A percentile compares a stretch with the other conserved stretches of the same genome.
These are phyloP conservation scores for Rachicladosporium sp. DNA, from an alignment of 2,329 filamentous ascomycete genomes.

Conservation along the genomic window DNA sequence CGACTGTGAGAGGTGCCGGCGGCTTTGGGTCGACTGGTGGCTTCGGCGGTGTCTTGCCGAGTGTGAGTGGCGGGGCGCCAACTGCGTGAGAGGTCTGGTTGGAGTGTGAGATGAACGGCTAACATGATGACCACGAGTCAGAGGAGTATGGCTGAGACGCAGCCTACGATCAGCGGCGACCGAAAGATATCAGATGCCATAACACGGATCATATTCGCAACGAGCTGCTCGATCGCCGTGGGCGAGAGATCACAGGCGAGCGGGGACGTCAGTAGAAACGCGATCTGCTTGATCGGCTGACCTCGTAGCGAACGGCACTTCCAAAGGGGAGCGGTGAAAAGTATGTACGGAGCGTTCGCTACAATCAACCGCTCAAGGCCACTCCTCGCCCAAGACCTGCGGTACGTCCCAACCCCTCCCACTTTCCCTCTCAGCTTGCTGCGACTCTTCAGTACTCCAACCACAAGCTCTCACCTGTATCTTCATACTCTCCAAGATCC, in stretches of 20 bases:
- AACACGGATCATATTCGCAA: too few species aligned
- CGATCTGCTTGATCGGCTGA: too few species aligned
- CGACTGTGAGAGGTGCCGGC: slow-evolving; percentile 79
- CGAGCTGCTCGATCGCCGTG: too few species aligned
- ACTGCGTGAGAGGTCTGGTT: neutral
- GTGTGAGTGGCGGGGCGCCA: slow-evolving; percentile 13
- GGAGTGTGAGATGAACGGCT: neutral
- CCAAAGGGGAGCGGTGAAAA: too few species aligned
- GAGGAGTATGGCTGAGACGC: neutral
- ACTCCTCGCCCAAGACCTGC: slow-evolving; percentile 14
- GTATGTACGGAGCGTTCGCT: too few species aligned
- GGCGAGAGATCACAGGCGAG: too few species aligned
- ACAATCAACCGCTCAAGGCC: slow-evolving; percentile 1
- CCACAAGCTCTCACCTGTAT: slow-evolving; percentile 44
- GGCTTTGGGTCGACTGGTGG: slow-evolving; percentile 82
- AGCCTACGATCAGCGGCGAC: neutral
- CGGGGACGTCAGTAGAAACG: too few species aligned
- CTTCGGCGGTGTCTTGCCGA: slow-evolving; percentile 22
- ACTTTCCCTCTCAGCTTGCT: too few species aligned
- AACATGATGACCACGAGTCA: neutral
- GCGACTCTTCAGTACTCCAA: slow-evolving; percentile 2
- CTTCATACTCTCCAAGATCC: slow-evolving; percentile 64
- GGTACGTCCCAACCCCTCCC: slow-evolving; percentile 1
- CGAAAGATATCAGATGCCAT: too few species aligned
- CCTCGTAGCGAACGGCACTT: too few species aligned